Conservation (phyloP, 371 early-diverging fungal species). For the Apophysomyces elegans region DNA sequence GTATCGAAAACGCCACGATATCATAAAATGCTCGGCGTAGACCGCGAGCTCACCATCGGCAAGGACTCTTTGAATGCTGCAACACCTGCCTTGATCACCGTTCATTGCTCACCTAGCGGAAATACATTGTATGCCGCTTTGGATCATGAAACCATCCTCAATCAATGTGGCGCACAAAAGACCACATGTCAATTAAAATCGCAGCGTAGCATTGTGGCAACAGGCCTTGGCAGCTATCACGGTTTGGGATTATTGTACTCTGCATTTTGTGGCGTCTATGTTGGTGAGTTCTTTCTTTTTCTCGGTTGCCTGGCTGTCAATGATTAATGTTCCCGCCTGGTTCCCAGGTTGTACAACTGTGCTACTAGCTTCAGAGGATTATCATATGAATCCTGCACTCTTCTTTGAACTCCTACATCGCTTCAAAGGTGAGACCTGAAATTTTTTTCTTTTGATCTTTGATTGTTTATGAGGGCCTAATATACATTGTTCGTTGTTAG, state of each 20-base stretch:
- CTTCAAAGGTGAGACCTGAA: slow-evolving; percentile 40
- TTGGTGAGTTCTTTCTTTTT: slow-evolving; percentile 37
- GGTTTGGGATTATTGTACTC: slow-evolving; percentile 79
- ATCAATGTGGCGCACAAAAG: slow-evolving; percentile 77
- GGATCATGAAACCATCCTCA: slow-evolving; percentile 67
- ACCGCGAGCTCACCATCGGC: slow-evolving; percentile 49
- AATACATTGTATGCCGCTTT: slow-evolving; percentile 59
- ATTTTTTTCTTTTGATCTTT: slow-evolving; percentile 3
- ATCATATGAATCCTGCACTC: slow-evolving; percentile 51
- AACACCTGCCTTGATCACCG: slow-evolving; percentile 56
- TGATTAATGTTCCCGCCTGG: background rate
- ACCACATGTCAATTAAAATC: slow-evolving; percentile 71
- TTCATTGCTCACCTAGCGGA: slow-evolving; percentile 51
- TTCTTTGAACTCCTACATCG: slow-evolving; percentile 67
- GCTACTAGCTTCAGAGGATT: slow-evolving; percentile 59
- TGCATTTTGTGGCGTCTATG: slow-evolving; percentile 72
- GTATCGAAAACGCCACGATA: slow-evolving; percentile 58
- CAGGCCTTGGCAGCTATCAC: slow-evolving; percentile 64
- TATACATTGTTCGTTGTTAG: slow-evolving; percentile 20
- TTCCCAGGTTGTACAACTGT: slow-evolving; percentile 56
- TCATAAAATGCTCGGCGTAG: slow-evolving; percentile 54
- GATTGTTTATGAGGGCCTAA: background rate
- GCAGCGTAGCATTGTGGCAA: slow-evolving; percentile 60
- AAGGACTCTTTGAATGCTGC: slow-evolving; percentile 35
- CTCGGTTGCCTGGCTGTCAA: background rate